Evolutionary conservation across 257 asterid species (phyloP), one percentile per base, ranked within the genome.

Genomic region (Catharanthus roseus): DNA sequence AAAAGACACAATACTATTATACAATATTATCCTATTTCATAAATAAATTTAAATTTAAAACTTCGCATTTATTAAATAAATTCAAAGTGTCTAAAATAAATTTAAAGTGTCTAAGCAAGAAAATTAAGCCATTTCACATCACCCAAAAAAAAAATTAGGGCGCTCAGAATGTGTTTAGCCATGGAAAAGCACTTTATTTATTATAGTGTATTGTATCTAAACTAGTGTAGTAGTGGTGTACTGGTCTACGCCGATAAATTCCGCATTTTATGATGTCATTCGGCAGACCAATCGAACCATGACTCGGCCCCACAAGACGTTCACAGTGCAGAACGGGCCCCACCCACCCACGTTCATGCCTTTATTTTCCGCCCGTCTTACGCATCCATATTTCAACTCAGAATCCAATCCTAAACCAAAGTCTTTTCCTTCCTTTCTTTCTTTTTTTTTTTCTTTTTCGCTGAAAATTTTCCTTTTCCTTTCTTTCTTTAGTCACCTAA

Each of bases 191-290:
- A 51, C 58, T 51, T 51, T 51, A 51, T 51, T 2, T 18, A 5
- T 2, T 13, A 49, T 49, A 49, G 34, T 3, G 42, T 38, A 38
- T n/a, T n/a, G n/a, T 38, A 10, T 56, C 29, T 28, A 3, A 4
- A n/a, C n/a, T n/a, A n/a, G n/a, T n/a, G n/a, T n/a, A n/a, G 34
- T 3, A 13, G 39, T 58, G 65, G 65, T 58, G 18, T 18, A 58
- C 16, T 16, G 65, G 65, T 29, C 65, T 11, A 15, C 41, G 65
- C 23, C 23, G 65, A 58, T 28, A 28, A 58, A 58, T 13, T 18
- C 67, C 47, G 29, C 67, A 62, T 62, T 34, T 62, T 62, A 29
- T 62, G 67, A 62, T 34, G 67, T 61, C 45, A 61, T 60, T 38
- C 45, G 18, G 67, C 67, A 62, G 67, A 62, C 67, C 28, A 34